phyloP scores from a whole-genome alignment of 169 alveolate species.

The Pseudocohnilembus persalinus region DNA sequence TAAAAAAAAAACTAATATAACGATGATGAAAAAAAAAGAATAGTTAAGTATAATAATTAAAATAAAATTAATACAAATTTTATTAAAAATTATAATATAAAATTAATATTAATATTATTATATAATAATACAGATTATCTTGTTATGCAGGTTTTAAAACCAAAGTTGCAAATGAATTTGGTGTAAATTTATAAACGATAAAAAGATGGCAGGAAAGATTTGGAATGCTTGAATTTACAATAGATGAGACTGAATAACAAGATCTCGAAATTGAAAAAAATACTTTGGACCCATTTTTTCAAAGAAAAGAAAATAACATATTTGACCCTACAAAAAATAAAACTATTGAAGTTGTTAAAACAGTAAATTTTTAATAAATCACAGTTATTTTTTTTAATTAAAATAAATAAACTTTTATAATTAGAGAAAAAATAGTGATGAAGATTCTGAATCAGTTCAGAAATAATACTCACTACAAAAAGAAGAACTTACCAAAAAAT shows the following conservation, averaged over 20 bases:
- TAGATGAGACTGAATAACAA: too few species aligned
- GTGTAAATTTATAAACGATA: background rate
- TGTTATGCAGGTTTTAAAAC: background rate
- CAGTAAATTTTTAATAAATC: background rate
- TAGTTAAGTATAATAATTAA: background rate
- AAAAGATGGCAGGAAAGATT: background rate
- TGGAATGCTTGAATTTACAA: background rate
- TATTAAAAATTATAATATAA: too few species aligned
- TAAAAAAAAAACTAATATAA: too few species aligned
- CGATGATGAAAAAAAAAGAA: background rate
- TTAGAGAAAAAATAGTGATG: too few species aligned
- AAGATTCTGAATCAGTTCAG: too few species aligned
- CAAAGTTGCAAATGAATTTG: background rate
- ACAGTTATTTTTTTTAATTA: background rate
- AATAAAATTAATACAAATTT: background rate
- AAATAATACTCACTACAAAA: too few species aligned
- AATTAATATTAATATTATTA: too few species aligned
- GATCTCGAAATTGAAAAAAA: background rate
- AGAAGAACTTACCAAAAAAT: too few species aligned
- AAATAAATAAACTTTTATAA: too few species aligned
- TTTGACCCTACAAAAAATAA: too few species aligned
- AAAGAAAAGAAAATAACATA: background rate
- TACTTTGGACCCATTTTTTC: background rate
- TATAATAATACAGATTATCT: background rate
- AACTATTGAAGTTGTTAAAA: too few species aligned